Evolutionary conservation across 441 rosid genomes (phyloP).

Genomic region (Pelargonium myrrhifolium): DNA sequence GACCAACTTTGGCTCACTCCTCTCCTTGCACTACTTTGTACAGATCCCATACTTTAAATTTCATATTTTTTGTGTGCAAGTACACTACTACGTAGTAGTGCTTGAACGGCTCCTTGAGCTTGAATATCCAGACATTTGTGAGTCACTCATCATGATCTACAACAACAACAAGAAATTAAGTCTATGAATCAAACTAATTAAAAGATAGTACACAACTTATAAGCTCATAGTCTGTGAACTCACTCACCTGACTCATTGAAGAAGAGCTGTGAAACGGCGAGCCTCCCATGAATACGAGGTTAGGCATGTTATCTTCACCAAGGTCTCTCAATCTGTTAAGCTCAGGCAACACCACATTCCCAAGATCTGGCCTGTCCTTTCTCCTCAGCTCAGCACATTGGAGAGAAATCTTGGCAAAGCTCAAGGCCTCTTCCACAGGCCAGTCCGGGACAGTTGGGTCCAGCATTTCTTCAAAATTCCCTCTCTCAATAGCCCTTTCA

Average conservation of each 20-base stretch:
- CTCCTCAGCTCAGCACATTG: slow-evolving; percentile 65
- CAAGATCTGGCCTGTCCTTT: slow-evolving; percentile 82
- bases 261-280: slow-evolving; percentile 30
- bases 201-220: not conserved
- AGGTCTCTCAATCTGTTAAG: slow-evolving; percentile 52
- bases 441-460: slow-evolving; percentile 61
- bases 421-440: slow-evolving; percentile 60
- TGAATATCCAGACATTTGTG: slow-evolving; percentile 26
- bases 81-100: slow-evolving; percentile 15
- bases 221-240: not conserved
- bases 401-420: slow-evolving; percentile 51
- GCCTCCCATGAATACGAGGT: slow-evolving; percentile 12
- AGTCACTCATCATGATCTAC: slow-evolving; percentile 29
- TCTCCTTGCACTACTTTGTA: not conserved
- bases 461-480: slow-evolving; percentile 39
- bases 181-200: not conserved
- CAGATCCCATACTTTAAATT: not conserved
- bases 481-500: slow-evolving; percentile 49
- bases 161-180: slow-evolving; percentile 6
- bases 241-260: slow-evolving; percentile 33
- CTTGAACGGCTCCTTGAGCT: slow-evolving; percentile 28
- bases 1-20: not conserved
- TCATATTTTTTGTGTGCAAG: slow-evolving; percentile 19
- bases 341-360: slow-evolving; percentile 50
- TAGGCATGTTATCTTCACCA: slow-evolving; percentile 45